Base-by-base conservation (phyloP, 2,329 filamentous ascomycete species). In the Fusarium acutatum region DNA sequence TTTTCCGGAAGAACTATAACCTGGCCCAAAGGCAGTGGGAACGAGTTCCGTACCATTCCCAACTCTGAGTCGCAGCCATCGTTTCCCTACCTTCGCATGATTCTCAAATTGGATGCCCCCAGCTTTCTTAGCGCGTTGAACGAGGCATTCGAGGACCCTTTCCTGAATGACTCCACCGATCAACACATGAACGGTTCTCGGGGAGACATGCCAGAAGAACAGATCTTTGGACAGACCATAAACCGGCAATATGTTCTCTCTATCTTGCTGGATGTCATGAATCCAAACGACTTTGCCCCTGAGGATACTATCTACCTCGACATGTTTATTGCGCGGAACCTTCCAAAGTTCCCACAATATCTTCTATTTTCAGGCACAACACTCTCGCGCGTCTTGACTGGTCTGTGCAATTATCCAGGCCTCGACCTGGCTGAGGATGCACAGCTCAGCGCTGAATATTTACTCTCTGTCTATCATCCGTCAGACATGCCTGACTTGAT, bases 271-370 rank as follows among this genome's bases (percentile, higher is more conserved):
- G 95, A 97, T 80, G 92, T 98, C 34, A 97, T 99, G 94, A 93
- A 91, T 56, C 84, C 90, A 2, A 86, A 88, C 8, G 90, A 93
- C 52, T 98, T 97, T 81, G 89, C 91, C 2, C 83, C 91, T 0
- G 90, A 93, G 69, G 95, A 98, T 79, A 95, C 93, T 18, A 94
- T 99, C 63, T 99, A 97, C 81, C 88, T 99, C 49, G 95, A 99
- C 82, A 99, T 99, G 95, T 99, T 99, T 79, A 93, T 99, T 79
- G 96, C 96, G 24, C 91, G 96, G 63, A 99, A 97, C 80, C 84
- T 99, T 56, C 94, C 97, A 7, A 99, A 99, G 81, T 99, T 97
- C 79, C 95, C 95, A 2, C 96, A 98, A 80, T 98, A 98, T 78
- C 91, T 99, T 57, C 88, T 98, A 17, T 90, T 99, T 52, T 93